These are phyloP conservation scores for Wickerhamiella azyma DNA, from an alignment of 805 yeast genomes.

Conservation along the genomic window DNA sequence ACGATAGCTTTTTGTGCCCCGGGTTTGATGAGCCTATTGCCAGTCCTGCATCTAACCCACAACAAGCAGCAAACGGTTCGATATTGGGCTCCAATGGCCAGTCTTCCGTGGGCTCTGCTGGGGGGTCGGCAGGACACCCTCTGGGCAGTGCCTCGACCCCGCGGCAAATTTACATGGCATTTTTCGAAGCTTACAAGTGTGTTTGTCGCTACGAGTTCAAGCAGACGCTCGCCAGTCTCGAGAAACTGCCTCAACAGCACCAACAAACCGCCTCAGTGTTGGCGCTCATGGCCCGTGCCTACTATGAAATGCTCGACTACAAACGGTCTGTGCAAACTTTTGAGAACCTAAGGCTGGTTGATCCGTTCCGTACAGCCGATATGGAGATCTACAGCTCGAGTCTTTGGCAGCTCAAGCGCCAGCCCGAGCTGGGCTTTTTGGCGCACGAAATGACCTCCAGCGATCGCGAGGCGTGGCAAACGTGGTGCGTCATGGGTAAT, in stretches of 20 bases:
- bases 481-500: slow-evolving; percentile 90
- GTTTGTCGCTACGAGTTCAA: slow-evolving; percentile 49
- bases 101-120: too few species aligned
- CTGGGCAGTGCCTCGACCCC: background rate
- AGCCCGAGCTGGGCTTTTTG: slow-evolving; percentile 61
- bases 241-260: slow-evolving; percentile 46
- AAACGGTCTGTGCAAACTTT: slow-evolving; percentile 58
- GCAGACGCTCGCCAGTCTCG: slow-evolving; percentile 59
- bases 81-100: too few species aligned
- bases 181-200: slow-evolving; percentile 1
- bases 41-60: background rate
- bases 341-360: slow-evolving; percentile 45
- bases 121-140: too few species aligned
- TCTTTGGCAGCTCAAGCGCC: slow-evolving; percentile 83
- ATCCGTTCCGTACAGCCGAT: slow-evolving; percentile 68
- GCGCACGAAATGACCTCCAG: slow-evolving; percentile 67
- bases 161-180: background rate
- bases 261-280: slow-evolving; percentile 73
- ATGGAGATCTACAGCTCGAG: slow-evolving; percentile 87
- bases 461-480: slow-evolving; percentile 53
- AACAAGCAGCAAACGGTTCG: background rate
- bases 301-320: slow-evolving; percentile 80
- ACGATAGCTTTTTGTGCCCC: slow-evolving; percentile 4
- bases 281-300: slow-evolving; percentile 62
- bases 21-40: background rate